A percentile compares a stretch with the other conserved stretches of the same genome.
Evolutionary conservation across 805 yeast species (phyloP).

Genomic region (Sugiyamaella floridensis): DNA sequence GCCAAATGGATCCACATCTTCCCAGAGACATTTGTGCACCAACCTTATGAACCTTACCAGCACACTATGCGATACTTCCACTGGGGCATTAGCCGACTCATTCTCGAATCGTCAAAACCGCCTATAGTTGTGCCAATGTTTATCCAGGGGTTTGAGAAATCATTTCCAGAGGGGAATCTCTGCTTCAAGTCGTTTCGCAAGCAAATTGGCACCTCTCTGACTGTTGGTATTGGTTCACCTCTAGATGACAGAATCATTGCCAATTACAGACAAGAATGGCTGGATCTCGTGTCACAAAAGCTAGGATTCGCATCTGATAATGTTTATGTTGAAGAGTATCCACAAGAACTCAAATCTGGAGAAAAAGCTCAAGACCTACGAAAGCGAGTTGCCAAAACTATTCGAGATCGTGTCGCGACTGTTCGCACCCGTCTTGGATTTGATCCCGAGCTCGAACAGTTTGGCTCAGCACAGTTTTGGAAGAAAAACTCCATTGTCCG

Average conservation of each 20-base stretch:
- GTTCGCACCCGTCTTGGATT: conserved; percentile 17
- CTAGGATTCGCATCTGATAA: conserved; percentile 21
- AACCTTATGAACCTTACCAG: conserved; percentile 54
- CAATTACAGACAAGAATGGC: conserved; percentile 65
- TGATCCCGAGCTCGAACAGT: conserved; percentile 60
- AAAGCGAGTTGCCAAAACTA: conserved; percentile 57
- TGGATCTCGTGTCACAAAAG: conserved; percentile 49
- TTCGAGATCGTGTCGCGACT: conserved; percentile 54
- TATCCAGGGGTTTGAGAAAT: conserved; percentile 76
- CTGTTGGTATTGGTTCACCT: conserved; percentile 65
- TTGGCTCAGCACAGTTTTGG: conserved; percentile 72
- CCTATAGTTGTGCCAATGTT: conserved; percentile 88
- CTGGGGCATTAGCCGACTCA: conserved; percentile 87
- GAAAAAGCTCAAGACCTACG: conserved; percentile 59
- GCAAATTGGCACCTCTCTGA: conserved; percentile 59
- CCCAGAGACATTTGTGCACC: conserved; percentile 93
- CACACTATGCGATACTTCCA: conserved; percentile 91
- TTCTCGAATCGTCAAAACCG: conserved; percentile 72
- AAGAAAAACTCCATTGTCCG: neutral
- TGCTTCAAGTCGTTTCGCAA: conserved; percentile 40
- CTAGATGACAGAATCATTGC: conserved; percentile 55
- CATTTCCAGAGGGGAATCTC: conserved; percentile 70
- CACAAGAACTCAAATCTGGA: conserved; percentile 57
- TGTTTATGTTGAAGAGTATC: conserved; percentile 40
- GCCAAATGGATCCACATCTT: conserved; percentile 79